Base-by-base conservation (phyloP, 2,329 filamentous ascomycete genomes). In the Pseudocercospora musae region DNA sequence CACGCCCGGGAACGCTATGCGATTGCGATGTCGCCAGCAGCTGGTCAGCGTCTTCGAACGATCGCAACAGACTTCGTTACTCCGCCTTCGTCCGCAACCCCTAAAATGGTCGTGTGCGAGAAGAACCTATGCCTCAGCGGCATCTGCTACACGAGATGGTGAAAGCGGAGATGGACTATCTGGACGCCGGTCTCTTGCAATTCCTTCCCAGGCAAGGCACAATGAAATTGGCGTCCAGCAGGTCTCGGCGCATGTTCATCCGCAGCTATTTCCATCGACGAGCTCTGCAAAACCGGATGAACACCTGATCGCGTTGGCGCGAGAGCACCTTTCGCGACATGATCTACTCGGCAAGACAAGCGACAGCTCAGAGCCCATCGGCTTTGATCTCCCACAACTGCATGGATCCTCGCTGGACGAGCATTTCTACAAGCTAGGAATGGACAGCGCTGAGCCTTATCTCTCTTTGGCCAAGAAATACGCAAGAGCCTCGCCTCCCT, bases 191-290 rank as follows among this genome's bases (percentile, higher is more conserved):
- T 64, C 67, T 54, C 58, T 75, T n/a, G 66, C 71, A 0, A 63
- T 72, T 20, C 62, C 76, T n/a, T 78, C 80, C 6, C 78, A 84
- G 60, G 82, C 91, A 54, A 87, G 95, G 68, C 91, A 89, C 80
- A 99, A 96, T 78, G 90, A 96, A 69, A 93, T 99, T 70, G 92
- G 91, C 58, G 91, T 99, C 42, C 95, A 99, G 78, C 94, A 98
- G 72, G 81, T 99, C 69, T 97, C 92, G 81, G 82, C 84, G 62
- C 84, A 93, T 79, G 83, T 99, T 49, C 91, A 94, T 76, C 74
- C 85, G 1, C 95, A 98, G 77, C 79, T 99, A 46, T 99, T 99
- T 73, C 78, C 81, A 42, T 77, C 82, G 10, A 73, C 76, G 23
- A 76, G 73, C 3, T 79, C 85, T 2, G 78, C 85, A 44, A 85